phyloP scores from a whole-genome alignment of 768 basidiomycete genomes.

The Gloeopeniophorella convolvens region DNA sequence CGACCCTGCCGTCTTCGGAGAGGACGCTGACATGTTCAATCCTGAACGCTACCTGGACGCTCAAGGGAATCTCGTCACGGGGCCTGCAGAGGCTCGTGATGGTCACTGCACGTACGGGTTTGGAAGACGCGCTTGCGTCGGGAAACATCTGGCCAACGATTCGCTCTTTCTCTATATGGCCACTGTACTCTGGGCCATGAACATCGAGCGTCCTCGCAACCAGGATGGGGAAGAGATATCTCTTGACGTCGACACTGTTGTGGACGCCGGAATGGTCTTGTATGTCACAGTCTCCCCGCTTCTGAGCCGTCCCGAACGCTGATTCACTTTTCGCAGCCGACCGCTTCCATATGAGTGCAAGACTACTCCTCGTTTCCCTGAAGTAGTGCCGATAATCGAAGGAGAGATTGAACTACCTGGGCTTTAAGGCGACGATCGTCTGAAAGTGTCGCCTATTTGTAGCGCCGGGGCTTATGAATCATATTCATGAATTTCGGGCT shows the following conservation, averaged over 20 bases:
- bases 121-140: constrained; percentile 18
- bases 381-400: neutral
- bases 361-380: neutral
- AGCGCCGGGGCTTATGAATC: no score
- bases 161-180: constrained; percentile 19
- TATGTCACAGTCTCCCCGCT: neutral
- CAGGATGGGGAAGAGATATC: neutral
- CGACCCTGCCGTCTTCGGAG: constrained; percentile 3
- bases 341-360: neutral
- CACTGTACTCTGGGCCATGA: constrained; percentile 17
- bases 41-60: constrained; percentile 17
- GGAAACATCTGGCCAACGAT: constrained; percentile 18
- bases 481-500: no score
- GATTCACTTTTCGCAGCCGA: neutral
- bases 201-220: constrained; percentile 7
- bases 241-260: neutral
- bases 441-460: no score
- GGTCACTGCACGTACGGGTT: constrained; percentile 10
- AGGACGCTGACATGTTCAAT: constrained; percentile 15
- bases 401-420: neutral
- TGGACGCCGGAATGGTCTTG: neutral
- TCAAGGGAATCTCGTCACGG: neutral
- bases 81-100: neutral
- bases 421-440: no score
- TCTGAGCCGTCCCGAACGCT: no score